These are phyloP conservation scores for Ceratocystis variospora DNA, from an alignment of 2,329 filamentous ascomycete genomes.

Conservation along the genomic window DNA sequence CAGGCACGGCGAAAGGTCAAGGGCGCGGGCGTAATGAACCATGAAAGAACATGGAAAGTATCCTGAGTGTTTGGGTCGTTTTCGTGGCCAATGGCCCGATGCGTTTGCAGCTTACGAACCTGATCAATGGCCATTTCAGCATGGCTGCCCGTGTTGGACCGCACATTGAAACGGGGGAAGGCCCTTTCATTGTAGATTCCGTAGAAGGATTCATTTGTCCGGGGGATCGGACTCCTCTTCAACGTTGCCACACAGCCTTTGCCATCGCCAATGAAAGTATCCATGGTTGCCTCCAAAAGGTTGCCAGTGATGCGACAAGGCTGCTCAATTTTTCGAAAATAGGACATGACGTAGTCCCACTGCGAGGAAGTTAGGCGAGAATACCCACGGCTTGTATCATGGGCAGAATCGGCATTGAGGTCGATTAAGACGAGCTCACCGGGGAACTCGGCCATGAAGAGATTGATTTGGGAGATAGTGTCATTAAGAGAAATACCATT, in stretches of 20 bases:
- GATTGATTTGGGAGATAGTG: slow-evolving; percentile 30
- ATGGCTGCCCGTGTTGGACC: slow-evolving; percentile 10
- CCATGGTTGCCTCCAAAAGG: slow-evolving; percentile 27
- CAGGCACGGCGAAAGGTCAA: slow-evolving; percentile 5
- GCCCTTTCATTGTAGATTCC: slow-evolving; percentile 9
- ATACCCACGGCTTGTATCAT: slow-evolving; percentile 24
- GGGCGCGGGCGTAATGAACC: slow-evolving; percentile 11
- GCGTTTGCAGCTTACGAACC: slow-evolving; percentile 10
- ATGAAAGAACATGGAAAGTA: slow-evolving; percentile 12
- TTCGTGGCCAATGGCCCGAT: slow-evolving; percentile 10
- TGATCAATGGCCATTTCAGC: slow-evolving; percentile 12
- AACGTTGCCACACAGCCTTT: slow-evolving; percentile 23
- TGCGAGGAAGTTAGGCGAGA: slow-evolving; percentile 19
- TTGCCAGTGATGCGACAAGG: slow-evolving; percentile 4
- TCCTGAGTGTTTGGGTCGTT: slow-evolving; percentile 9
- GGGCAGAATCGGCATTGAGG: slow-evolving; percentile 24
- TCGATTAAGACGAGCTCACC: slow-evolving; percentile 34
- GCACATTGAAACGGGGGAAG: slow-evolving; percentile 7
- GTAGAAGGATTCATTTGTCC: slow-evolving; percentile 1
- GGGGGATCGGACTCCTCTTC: slow-evolving; percentile 10
- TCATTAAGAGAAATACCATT: slow-evolving; percentile 25
- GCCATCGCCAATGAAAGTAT: slow-evolving; percentile 18
- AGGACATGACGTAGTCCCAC: slow-evolving; percentile 29
- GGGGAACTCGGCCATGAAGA: slow-evolving; percentile 30
- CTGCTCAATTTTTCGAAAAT: slow-evolving; percentile 28